Base-by-base conservation (phyloP, 2,329 filamentous ascomycete species). In the Fusarium oligoseptatum region DNA sequence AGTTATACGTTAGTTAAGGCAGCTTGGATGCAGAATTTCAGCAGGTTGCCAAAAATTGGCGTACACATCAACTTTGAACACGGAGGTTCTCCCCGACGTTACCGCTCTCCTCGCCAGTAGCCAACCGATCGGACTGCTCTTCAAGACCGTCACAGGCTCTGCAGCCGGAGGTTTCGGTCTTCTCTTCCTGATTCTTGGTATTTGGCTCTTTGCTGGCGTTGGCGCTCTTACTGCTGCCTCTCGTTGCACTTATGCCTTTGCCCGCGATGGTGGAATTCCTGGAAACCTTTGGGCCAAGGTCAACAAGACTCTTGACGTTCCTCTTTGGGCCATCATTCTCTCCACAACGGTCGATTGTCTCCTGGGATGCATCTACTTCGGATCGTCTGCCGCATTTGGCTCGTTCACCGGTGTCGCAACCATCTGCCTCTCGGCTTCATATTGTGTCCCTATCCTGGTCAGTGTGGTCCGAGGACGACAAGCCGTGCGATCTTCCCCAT, bases 371-470 rank as follows among this genome's bases (percentile, higher is more conserved):
- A 95, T 95, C 81, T 95, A 94, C 84, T 94, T 95, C 71, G 93
- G 93, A 24, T 93, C 91, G 1, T 89, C 89, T 0, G 92, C 92
- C 0, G 93, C 93, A 0, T 95, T 95, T 85, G 92, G 92, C 84
- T 92, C 90, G 12, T 95, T 95, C 82, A 95, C 93, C 0, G 92
- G 93, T 29, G 92, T 95, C 1, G 93, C 93, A 1, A 95, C 93
- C 5, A 94, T 95, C 80, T 94, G 92, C 74, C 87, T 95, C 0
- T 92, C 90, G 2, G 91, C 91, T 9, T 94, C 92, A 0, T 95
- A 95, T 81, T 93, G 92, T 15, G 87, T 94, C 22, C 93, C 93
- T 0, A 93, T 95, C 67, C 83, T 95, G 11, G 91, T 95, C 69
- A 92, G 88, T 12, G 83, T 95, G 7, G 76, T 95, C 2, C 89